A percentile compares a stretch with the other conserved stretches of the same genome.
Conservation (phyloP, 441 rosid genomes). For the Pelargonium australe region DNA sequence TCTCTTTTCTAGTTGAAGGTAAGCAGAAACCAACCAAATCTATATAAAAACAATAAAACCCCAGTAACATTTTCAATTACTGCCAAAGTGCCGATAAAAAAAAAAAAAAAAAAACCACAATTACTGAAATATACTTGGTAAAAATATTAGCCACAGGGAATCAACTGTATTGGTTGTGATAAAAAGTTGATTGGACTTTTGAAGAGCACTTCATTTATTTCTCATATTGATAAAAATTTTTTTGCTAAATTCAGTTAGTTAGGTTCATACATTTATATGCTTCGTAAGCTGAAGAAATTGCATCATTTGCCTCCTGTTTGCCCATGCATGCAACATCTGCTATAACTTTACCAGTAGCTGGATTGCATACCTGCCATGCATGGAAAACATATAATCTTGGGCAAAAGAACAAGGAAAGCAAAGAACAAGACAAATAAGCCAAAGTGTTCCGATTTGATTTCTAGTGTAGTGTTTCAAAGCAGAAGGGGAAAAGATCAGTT, state of each 20-base stretch:
- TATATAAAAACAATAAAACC: too few relatives aligned
- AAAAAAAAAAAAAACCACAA: too few relatives aligned
- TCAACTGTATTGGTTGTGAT: neutral
- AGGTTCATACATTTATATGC: constrained; percentile 60
- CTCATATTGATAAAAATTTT: neutral
- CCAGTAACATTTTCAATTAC: neutral
- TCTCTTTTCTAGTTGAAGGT: too few relatives aligned
- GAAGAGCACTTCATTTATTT: neutral
- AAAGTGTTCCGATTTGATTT: neutral
- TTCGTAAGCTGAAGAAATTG: constrained; percentile 70
- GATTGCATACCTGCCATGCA: constrained; percentile 66
- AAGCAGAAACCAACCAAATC: too few relatives aligned
- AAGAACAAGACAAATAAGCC: neutral
- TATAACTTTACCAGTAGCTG: constrained; percentile 75
- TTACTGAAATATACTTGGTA: too few relatives aligned
- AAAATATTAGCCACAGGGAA: too few relatives aligned
- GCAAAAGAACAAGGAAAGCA: neutral
- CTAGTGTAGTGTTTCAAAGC: neutral
- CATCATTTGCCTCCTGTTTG: constrained; percentile 70
- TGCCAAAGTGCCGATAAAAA: neutral
- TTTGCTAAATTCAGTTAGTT: neutral
- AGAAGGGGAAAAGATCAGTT: neutral
- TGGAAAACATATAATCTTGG: constrained; percentile 11
- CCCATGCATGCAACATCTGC: constrained; percentile 86
- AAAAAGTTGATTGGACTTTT: neutral